Evolutionary conservation across 2,329 filamentous ascomycete genomes (phyloP).

Genomic region (Nemania sp.): DNA sequence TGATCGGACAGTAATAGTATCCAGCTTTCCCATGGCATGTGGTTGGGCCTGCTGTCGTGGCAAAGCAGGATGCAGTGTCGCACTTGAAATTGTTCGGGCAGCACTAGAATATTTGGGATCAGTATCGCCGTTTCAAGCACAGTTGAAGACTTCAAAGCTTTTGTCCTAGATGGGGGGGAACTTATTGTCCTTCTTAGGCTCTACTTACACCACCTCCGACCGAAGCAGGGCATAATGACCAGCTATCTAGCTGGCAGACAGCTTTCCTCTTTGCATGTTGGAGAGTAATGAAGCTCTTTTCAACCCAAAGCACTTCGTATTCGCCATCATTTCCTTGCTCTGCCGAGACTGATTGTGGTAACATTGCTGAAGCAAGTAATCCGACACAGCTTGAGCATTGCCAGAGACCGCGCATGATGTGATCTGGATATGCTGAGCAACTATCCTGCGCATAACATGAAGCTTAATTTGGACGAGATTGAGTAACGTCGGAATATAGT

Average conservation of each 20-base stretch:
- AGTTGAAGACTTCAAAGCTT: neutral
- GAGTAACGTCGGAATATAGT: neutral
- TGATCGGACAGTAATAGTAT: constrained; percentile 49
- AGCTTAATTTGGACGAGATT: neutral
- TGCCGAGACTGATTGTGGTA: constrained; percentile 19
- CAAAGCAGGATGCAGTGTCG: constrained; percentile 52
- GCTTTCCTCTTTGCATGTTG: constrained; percentile 36
- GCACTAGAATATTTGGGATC: constrained; percentile 37
- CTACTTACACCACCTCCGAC: constrained; percentile 42
- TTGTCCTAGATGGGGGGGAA: neutral
- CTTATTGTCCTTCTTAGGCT: neutral
- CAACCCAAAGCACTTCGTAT: constrained; percentile 34
- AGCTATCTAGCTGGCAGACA: constrained; percentile 31
- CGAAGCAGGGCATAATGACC: constrained; percentile 34
- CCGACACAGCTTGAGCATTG: constrained; percentile 24
- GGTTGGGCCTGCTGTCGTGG: constrained; percentile 49
- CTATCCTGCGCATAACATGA: neutral
- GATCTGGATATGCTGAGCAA: neutral
- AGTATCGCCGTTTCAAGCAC: neutral
- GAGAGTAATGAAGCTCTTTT: constrained; percentile 33
- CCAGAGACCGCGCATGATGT: constrained; percentile 32
- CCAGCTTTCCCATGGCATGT: constrained; percentile 43
- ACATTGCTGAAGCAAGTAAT: constrained; percentile 25
- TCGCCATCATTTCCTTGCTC: constrained; percentile 14
- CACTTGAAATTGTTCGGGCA: constrained; percentile 56